Base-by-base conservation (phyloP, 768 basidiomycete species). In the Mycena maculata region DNA sequence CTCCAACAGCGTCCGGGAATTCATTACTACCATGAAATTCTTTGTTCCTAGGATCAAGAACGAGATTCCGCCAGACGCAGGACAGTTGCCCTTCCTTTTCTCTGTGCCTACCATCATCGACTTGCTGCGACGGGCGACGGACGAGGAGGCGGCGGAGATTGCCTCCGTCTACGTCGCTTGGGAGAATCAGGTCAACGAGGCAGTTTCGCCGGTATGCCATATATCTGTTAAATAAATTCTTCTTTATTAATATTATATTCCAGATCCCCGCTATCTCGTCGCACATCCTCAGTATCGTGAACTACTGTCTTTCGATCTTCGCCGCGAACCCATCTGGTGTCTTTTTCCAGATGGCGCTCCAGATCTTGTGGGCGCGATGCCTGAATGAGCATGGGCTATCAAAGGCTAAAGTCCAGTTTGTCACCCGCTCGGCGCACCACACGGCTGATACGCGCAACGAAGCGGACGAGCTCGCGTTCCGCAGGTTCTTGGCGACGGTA, bases 151-250 rank as follows among this genome's bases (percentile, higher is more conserved):
- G 39, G 20, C 27, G 54, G 67, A 71, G 59, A 53, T 71, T 30
- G 70, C 67, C 11, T 38, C 57, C 16, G 38, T 71, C 27, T 71
- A 69, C 59, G 53, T 66, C 25, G 45, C 62, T 45, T 71, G 67
- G 70, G 70, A 71, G 70, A 69, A 53, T 49, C 67, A 65, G 50
- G 55, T 62, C 52, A 71, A 71, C 60, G 70, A 69, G 62, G 70
- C 67, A 18, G 67, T 71, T 53, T 69, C 70, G 23, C 49, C 62
- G 62, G 70, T 71, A 60, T 41, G 70, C 38, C 36, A 49, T 42
- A n/a, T 16, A 53, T 65, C 57, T 58, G 25, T 33, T 52, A 22
- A 6, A 64, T 52, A 22, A 6, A 64, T 41, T 7, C 22, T 22
- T n/a, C 4, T 41, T 20, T 6, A 39, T 25, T 53, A 33, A 58